Evolutionary conservation across 768 basidiomycete species (phyloP).

Genomic region (Lentinula boryana): DNA sequence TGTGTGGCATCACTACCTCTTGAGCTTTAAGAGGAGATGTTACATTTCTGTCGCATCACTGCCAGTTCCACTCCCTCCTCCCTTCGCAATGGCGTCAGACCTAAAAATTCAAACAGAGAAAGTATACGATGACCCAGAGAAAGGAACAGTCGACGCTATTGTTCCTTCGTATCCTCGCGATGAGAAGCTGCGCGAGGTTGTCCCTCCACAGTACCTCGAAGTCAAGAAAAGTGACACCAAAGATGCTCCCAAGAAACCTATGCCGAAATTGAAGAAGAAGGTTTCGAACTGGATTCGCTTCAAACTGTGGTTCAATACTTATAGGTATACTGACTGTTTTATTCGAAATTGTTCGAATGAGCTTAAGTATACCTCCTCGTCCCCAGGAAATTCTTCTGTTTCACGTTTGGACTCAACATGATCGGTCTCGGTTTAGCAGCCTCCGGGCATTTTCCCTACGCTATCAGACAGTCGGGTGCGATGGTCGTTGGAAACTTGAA

Average conservation of each 20-base stretch:
- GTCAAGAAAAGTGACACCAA: slow-evolving; percentile 37
- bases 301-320: slow-evolving; percentile 68
- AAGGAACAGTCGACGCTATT: slow-evolving; percentile 44
- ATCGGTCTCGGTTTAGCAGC: slow-evolving; percentile 56
- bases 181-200: slow-evolving; percentile 31
- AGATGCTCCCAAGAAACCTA: slow-evolving; percentile 25
- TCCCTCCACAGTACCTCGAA: slow-evolving; percentile 22
- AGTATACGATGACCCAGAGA: slow-evolving; percentile 49
- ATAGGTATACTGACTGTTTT: slow-evolving; percentile 37
- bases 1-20: slow-evolving; percentile 4
- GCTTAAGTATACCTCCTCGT: slow-evolving; percentile 16
- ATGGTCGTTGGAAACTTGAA: slow-evolving; percentile 69
- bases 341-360: not conserved
- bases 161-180: slow-evolving; percentile 24
- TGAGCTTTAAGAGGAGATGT: slow-evolving; percentile 3
- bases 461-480: slow-evolving; percentile 52
- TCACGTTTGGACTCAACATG: slow-evolving; percentile 56
- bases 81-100: slow-evolving; percentile 37
- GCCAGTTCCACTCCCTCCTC: not conserved
- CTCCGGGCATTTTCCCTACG: slow-evolving; percentile 63
- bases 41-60: not conserved
- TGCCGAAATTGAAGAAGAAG: slow-evolving; percentile 43
- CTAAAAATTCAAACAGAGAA: slow-evolving; percentile 28
- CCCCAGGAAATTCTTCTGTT: slow-evolving; percentile 61
- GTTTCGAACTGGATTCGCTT: slow-evolving; percentile 54